A percentile compares a stretch with the other conserved stretches of the same genome.
Evolutionary conservation across 441 rosid genomes (phyloP).

Genomic region (Raphanus hybrid): DNA sequence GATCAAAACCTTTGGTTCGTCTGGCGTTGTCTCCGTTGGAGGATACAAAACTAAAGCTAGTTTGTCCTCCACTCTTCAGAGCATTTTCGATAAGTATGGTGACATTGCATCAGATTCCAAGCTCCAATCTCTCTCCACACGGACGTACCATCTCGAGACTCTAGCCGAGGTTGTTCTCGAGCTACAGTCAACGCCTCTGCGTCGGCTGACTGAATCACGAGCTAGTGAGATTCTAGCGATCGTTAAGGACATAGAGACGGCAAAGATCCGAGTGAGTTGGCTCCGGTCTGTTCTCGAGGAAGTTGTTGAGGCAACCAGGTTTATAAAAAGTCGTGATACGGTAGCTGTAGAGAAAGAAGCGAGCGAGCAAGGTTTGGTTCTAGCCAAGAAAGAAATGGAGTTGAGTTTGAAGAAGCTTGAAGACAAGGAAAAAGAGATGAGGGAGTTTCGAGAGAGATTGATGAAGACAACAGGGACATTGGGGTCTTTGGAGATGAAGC

Average conservation of each 20-base stretch:
- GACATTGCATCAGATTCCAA: slow-evolving; percentile 33
- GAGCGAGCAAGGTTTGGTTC: background rate
- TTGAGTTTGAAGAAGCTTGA: slow-evolving; percentile 21
- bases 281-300: slow-evolving; percentile 31
- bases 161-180: slow-evolving; percentile 28
- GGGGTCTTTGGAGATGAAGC: slow-evolving; percentile 35
- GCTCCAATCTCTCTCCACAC: slow-evolving; percentile 30
- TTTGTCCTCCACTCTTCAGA: slow-evolving; percentile 32
- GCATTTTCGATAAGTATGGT: slow-evolving; percentile 36
- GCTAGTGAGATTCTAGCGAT: slow-evolving; percentile 27
- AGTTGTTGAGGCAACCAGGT: slow-evolving; percentile 48
- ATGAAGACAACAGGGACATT: slow-evolving; percentile 33
- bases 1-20: background rate
- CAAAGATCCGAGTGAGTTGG: slow-evolving; percentile 33
- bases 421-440: slow-evolving; percentile 25
- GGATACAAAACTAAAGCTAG: slow-evolving; percentile 33
- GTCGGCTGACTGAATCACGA: slow-evolving; percentile 12
- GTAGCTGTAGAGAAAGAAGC: slow-evolving; percentile 19
- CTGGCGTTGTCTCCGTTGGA: slow-evolving; percentile 22
- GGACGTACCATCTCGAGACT: slow-evolving; percentile 37
- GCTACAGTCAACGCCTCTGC: slow-evolving; percentile 30
- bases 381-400: slow-evolving; percentile 29
- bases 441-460: slow-evolving; percentile 30
- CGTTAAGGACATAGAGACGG: slow-evolving; percentile 36
- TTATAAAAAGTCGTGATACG: slow-evolving; percentile 5